Evolutionary conservation across 108 stramenopile genomes (phyloP).

Genomic region (Poteriospumella lacustris): DNA sequence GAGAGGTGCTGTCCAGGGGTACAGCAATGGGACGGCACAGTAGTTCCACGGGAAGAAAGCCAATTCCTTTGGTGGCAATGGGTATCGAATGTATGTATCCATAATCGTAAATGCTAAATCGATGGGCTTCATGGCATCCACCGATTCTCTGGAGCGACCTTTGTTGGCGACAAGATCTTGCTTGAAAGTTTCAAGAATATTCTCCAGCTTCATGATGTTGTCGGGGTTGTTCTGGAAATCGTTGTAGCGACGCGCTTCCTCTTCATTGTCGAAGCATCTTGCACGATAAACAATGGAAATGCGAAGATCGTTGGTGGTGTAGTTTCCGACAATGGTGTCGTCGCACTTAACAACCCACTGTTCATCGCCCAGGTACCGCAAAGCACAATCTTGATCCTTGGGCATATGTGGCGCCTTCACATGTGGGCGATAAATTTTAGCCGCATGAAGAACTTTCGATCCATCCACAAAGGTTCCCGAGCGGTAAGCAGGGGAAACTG

Average conservation of each 20-base stretch:
- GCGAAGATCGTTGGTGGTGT: slow-evolving; percentile 20
- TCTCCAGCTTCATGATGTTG: slow-evolving; percentile 1
- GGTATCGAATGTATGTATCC: slow-evolving; percentile 3
- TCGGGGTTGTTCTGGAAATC: neutral
- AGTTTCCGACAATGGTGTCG: neutral
- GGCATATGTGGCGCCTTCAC: slow-evolving; percentile 22
- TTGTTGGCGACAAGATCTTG: neutral
- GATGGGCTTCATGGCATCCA: neutral
- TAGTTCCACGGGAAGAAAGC: neutral
- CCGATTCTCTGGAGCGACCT: neutral
- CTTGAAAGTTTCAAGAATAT: slow-evolving; percentile 1
- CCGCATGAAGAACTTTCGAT: slow-evolving; percentile 31
- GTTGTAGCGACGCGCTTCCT: slow-evolving; percentile 1
- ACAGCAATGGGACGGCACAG: neutral
- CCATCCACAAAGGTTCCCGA: slow-evolving; percentile 33
- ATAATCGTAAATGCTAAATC: neutral
- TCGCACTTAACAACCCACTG: slow-evolving; percentile 25
- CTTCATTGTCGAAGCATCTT: slow-evolving; percentile 28
- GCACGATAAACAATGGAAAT: slow-evolving; percentile 37
- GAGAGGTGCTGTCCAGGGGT: neutral
- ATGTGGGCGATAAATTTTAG: slow-evolving; percentile 26
- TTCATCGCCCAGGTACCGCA: neutral
- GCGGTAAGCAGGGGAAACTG: neutral
- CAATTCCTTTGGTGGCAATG: neutral
- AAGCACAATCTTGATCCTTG: slow-evolving; percentile 19